Percentiles rank a stretch among this genome's conserved stretches.
Evolutionary conservation across 1,284 basidiomycete genomes (phyloP).

Genomic region (Ustilago vetiveriae): DNA sequence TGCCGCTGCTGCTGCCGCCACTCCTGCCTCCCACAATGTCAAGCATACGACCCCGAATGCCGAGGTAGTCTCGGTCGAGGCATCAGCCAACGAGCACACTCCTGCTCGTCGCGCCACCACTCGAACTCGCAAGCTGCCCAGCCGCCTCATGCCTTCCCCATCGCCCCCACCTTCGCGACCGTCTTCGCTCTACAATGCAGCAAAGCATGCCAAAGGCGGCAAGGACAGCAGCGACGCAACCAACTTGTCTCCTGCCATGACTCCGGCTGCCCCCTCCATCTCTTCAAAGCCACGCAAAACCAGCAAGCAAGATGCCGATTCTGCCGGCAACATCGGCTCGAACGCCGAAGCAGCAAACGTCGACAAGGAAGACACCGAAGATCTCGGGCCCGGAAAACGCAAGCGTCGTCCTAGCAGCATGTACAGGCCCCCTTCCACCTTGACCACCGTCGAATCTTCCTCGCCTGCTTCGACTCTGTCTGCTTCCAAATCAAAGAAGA

Average conservation of each 20-base stretch:
- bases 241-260: slow-evolving; percentile 1
- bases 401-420: slow-evolving; percentile 58
- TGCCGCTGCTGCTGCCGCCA: slow-evolving; percentile 13
- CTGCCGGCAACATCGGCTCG: slow-evolving; percentile 5
- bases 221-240: slow-evolving; percentile 15
- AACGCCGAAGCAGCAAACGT: slow-evolving; percentile 10
- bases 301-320: slow-evolving; percentile 16
- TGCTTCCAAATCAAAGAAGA: slow-evolving; percentile 35
- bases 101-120: slow-evolving; percentile 47
- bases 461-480: slow-evolving; percentile 13
- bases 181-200: slow-evolving; percentile 27
- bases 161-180: slow-evolving; percentile 45
- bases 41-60: slow-evolving; percentile 12
- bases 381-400: slow-evolving; percentile 48
- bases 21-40: slow-evolving; percentile 21
- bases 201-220: slow-evolving; percentile 27
- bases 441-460: slow-evolving; percentile 43
- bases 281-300: slow-evolving; percentile 15
- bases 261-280: slow-evolving; percentile 4
- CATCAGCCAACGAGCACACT: slow-evolving; percentile 20
- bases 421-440: slow-evolving; percentile 55
- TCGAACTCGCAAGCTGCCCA: slow-evolving; percentile 45
- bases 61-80: slow-evolving; percentile 11
- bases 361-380: slow-evolving; percentile 25
- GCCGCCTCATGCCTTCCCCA: slow-evolving; percentile 47